These are phyloP conservation scores for Tricholoma sp. DNA, from an alignment of 768 basidiomycete genomes.

Conservation along the genomic window DNA sequence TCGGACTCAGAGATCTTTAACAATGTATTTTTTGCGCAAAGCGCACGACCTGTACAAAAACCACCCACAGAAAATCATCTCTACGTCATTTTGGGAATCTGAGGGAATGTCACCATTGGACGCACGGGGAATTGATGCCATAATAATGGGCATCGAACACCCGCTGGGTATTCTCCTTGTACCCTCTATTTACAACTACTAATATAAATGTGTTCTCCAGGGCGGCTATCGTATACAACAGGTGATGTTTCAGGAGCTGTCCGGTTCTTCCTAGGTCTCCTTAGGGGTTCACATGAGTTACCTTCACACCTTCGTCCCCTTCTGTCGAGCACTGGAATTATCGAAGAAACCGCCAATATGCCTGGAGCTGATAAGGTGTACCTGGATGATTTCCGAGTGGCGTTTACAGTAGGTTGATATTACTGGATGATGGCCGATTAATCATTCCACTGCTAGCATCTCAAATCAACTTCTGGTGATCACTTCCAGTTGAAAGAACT, in stretches of 20 bases:
- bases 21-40: constrained; percentile 73
- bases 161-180: constrained; percentile 52
- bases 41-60: constrained; percentile 60
- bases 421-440: not conserved
- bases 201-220: constrained; percentile 29
- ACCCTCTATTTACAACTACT: not conserved
- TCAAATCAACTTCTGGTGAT: constrained; percentile 52
- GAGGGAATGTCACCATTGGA: constrained; percentile 43
- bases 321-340: constrained; percentile 14
- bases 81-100: constrained; percentile 78
- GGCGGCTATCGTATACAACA: constrained; percentile 85
- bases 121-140: constrained; percentile 49
- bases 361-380: constrained; percentile 58
- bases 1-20: constrained; percentile 67
- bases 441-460: constrained; percentile 47
- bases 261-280: constrained; percentile 66
- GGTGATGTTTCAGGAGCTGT: constrained; percentile 79
- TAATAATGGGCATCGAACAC: constrained; percentile 73
- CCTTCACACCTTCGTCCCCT: constrained; percentile 1
- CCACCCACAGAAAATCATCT: constrained; percentile 52
- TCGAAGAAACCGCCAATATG: constrained; percentile 19
- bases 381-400: constrained; percentile 85
- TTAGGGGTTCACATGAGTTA: constrained; percentile 36
- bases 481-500: constrained; percentile 39
- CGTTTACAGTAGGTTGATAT: constrained; percentile 61